These are phyloP conservation scores for Fraxinus sp. DNA, from an alignment of 305 asterid genomes.

Conservation along the genomic window DNA sequence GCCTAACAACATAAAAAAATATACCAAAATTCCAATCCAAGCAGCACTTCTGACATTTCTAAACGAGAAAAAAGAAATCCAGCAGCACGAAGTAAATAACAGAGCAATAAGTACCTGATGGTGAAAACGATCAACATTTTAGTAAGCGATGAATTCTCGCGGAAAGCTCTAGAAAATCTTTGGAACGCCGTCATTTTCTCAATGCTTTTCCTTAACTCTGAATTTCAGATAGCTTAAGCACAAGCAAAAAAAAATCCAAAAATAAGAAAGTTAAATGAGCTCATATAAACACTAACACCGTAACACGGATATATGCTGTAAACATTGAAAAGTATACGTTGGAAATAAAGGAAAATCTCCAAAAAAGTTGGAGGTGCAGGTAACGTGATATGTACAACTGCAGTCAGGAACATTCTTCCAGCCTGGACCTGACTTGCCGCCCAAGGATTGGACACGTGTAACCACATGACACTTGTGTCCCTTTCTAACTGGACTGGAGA, in stretches of 20 bases:
- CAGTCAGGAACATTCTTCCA: not conserved
- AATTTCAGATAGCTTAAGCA: constrained; percentile 25
- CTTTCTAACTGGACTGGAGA: not conserved
- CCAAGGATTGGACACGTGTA: constrained; percentile 32
- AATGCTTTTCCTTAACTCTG: constrained; percentile 18
- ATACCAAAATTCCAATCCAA: not conserved
- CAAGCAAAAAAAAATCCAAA: constrained; percentile 4
- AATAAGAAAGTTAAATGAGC: not conserved
- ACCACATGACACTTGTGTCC: not conserved
- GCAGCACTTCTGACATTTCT: constrained; percentile 8
- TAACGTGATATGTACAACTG: constrained; percentile 12
- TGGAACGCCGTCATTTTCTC: constrained; percentile 48
- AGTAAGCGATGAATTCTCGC: constrained; percentile 60
- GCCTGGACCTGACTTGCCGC: constrained; percentile 20
- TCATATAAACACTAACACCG: not conserved
- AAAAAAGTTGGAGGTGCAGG: constrained; percentile 34
- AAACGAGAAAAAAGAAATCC: not conserved
- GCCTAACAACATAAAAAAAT: not conserved
- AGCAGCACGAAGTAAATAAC: not conserved
- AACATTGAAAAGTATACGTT: not conserved
- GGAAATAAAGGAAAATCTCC: constrained; percentile 4
- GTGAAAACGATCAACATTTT: constrained; percentile 63
- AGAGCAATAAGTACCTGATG: constrained; percentile 45
- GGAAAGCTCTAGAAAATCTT: constrained; percentile 55
- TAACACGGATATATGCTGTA: not conserved